Evolutionary conservation across 805 yeast species (phyloP).

Genomic region (Cyberlindnera meyerae): DNA sequence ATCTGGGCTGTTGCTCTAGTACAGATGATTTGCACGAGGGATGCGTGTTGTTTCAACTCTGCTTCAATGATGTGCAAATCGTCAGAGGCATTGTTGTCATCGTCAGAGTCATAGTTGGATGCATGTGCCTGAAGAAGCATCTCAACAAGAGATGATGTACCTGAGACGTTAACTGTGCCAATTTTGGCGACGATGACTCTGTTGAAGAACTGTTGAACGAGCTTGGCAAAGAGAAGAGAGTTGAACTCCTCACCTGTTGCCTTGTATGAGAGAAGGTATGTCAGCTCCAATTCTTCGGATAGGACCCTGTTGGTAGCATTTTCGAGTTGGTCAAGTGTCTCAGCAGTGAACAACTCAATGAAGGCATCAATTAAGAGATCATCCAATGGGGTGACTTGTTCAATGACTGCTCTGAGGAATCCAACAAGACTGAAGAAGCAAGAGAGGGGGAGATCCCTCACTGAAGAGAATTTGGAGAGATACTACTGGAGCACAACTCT

Average conservation of each 20-base stretch:
- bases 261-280: slow-evolving; percentile 33
- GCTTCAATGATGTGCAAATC: slow-evolving; percentile 18
- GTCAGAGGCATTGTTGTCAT: slow-evolving; percentile 21
- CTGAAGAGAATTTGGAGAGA: slow-evolving; percentile 17
- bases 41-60: slow-evolving; percentile 12
- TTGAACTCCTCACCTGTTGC: slow-evolving; percentile 31
- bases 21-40: slow-evolving; percentile 14
- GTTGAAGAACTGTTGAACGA: slow-evolving; percentile 20
- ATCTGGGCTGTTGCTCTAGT: slow-evolving; percentile 22
- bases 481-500: slow-evolving; percentile 23
- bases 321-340: slow-evolving; percentile 20
- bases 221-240: slow-evolving; percentile 30
- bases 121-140: slow-evolving; percentile 8
- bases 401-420: slow-evolving; percentile 30
- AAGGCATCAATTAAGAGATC: slow-evolving; percentile 23
- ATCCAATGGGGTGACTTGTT: slow-evolving; percentile 17
- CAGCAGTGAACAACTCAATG: slow-evolving; percentile 18
- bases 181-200: slow-evolving; percentile 11
- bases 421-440: slow-evolving; percentile 34
- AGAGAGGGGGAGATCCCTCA: slow-evolving; percentile 13
- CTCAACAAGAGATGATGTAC: slow-evolving; percentile 2
- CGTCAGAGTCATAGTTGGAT: slow-evolving; percentile 25
- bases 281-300: slow-evolving; percentile 21
- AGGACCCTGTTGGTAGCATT: slow-evolving; percentile 31
- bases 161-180: neutral